Evolutionary conservation across 345 rosid species (phyloP).

Genomic region (Gossypium bickii): DNA sequence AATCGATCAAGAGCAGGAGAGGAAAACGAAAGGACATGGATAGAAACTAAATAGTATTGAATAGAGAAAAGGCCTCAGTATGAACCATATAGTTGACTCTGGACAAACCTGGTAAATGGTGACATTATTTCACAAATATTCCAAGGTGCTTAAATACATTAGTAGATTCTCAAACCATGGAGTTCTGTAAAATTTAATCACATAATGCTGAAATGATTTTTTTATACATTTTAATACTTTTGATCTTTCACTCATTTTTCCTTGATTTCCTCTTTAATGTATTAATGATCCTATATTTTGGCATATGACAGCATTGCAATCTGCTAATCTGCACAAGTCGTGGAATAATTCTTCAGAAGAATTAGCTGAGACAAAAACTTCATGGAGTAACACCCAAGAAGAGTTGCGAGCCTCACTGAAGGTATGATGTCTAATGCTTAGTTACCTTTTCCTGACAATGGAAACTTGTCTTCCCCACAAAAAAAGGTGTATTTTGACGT

Average conservation of each 20-base stretch:
- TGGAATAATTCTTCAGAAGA: slow-evolving; percentile 38
- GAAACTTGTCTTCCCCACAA: neutral
- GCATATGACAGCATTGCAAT: slow-evolving; percentile 43
- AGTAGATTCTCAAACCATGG: neutral
- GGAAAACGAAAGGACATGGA: neutral
- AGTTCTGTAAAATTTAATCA: neutral
- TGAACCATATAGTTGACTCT: neutral
- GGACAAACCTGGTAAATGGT: slow-evolving; percentile 1
- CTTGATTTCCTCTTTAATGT: slow-evolving; percentile 6
- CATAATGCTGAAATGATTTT: neutral
- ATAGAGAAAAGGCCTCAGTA: neutral
- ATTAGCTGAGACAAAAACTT: slow-evolving; percentile 29
- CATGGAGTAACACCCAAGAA: slow-evolving; percentile 32
- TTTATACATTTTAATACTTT: neutral
- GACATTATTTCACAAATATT: neutral
- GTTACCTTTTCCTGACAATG: neutral
- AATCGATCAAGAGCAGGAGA: neutral
- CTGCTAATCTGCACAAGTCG: slow-evolving; percentile 32
- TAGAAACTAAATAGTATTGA: neutral
- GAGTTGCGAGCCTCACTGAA: slow-evolving; percentile 55
- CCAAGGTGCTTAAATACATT: neutral
- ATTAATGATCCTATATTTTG: slow-evolving; percentile 19
- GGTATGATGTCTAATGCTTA: slow-evolving; percentile 38
- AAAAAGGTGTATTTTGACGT: neutral
- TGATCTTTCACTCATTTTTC: neutral